Evolutionary conservation across 345 rosid genomes (phyloP).

Genomic region (Durio zibethinus): DNA sequence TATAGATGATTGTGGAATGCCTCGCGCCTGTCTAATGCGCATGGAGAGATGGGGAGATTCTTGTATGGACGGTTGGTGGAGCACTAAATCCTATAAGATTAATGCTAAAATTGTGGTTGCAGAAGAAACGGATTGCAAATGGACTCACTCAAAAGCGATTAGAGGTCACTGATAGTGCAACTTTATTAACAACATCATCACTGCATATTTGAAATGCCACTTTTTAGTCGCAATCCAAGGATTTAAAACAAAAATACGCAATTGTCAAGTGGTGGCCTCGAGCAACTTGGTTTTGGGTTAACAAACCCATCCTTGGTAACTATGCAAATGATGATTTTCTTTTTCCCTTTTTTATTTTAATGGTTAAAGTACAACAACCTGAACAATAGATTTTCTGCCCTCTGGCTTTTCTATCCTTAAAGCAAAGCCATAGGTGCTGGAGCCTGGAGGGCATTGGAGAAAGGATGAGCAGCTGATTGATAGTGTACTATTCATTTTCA

Average conservation of each 20-base stretch:
- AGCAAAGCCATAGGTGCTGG: too few species aligned
- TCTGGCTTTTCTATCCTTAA: too few species aligned
- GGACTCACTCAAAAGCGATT: not conserved
- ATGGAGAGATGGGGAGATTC: not conserved
- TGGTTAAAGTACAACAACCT: too few species aligned
- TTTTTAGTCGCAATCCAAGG: not conserved
- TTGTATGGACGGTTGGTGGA: conserved; percentile 19
- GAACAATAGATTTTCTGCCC: too few species aligned
- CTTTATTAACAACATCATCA: not conserved
- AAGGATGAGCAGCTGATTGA: too few species aligned
- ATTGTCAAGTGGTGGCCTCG: too few species aligned
- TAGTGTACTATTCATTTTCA: too few species aligned
- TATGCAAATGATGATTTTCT: too few species aligned
- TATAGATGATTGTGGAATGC: not conserved
- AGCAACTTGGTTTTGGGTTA: not conserved
- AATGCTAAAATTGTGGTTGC: not conserved
- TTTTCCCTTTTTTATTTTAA: too few species aligned
- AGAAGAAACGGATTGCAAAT: conserved; percentile 1
- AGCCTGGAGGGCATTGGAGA: too few species aligned
- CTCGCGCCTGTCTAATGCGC: not conserved
- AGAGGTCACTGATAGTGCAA: not conserved
- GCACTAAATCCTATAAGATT: conserved; percentile 14
- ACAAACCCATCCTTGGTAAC: not conserved
- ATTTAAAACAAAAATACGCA: not conserved
- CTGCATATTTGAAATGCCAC: not conserved